These are phyloP conservation scores for Paecilomyces fulvus DNA, from an alignment of 2,329 filamentous ascomycete genomes.

Conservation along the genomic window DNA sequence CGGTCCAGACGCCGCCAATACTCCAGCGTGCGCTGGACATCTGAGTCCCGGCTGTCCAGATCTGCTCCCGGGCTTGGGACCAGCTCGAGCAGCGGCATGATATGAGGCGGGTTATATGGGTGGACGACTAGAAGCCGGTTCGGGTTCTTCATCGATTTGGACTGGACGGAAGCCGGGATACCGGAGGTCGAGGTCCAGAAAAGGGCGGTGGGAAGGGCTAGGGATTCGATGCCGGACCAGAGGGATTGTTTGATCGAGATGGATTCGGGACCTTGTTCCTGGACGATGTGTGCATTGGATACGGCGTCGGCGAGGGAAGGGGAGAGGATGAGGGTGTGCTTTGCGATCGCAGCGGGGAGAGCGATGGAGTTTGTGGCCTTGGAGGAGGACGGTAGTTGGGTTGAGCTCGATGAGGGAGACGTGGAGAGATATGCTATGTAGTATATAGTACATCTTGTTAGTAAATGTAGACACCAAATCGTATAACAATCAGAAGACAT, in stretches of 20 bases:
- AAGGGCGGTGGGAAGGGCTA: slow-evolving; percentile 37
- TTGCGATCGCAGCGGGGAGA: slow-evolving; percentile 8
- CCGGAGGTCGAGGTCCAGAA: slow-evolving; percentile 53
- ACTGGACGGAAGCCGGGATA: slow-evolving; percentile 47
- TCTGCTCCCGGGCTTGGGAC: slow-evolving; percentile 43
- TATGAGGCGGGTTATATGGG: slow-evolving; percentile 54
- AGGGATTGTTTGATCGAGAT: slow-evolving; percentile 42
- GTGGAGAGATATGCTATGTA: background rate
- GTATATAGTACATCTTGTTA: background rate
- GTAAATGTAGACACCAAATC: no score
- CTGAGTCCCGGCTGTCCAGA: slow-evolving; percentile 11
- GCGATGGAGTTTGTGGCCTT: background rate
- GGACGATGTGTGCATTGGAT: slow-evolving; percentile 42
- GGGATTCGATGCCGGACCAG: slow-evolving; percentile 44
- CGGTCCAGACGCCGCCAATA: slow-evolving; percentile 40
- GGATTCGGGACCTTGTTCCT: slow-evolving; percentile 53
- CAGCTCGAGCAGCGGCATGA: slow-evolving; percentile 54
- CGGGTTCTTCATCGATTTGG: slow-evolving; percentile 32
- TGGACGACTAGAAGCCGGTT: slow-evolving; percentile 48
- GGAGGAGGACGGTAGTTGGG: background rate
- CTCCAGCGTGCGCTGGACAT: slow-evolving; percentile 31
- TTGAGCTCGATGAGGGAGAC: background rate
- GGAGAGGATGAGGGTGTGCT: slow-evolving; percentile 25
- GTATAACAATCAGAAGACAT: no score
- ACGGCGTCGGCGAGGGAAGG: slow-evolving; percentile 34